phyloP scores from a whole-genome alignment of 305 asterid species.

The Solanum hybrid region DNA sequence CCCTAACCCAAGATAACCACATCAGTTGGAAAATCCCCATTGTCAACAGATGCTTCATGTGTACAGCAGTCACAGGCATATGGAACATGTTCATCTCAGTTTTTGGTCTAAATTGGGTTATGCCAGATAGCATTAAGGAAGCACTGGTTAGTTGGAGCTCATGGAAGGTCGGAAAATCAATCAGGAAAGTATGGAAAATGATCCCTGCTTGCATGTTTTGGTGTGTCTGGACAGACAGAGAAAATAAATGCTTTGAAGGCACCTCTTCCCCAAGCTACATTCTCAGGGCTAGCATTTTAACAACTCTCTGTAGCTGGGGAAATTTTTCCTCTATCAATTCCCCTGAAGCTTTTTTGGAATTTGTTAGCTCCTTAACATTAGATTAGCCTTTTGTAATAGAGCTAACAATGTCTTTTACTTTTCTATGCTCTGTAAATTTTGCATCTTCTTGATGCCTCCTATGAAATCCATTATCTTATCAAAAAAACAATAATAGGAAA shows the following conservation, averaged over 20 bases:
- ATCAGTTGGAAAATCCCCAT: neutral
- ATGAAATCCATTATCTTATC: neutral
- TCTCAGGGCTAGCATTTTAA: neutral
- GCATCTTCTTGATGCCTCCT: neutral
- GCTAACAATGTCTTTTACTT: neutral
- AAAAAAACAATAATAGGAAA: neutral
- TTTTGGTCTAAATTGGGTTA: neutral
- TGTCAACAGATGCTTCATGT: neutral
- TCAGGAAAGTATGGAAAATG: neutral
- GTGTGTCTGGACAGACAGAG: neutral
- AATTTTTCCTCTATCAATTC: neutral
- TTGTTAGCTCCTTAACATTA: neutral
- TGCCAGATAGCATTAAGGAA: neutral
- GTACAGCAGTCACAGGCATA: neutral
- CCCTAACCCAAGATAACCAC: neutral
- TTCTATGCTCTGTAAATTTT: neutral
- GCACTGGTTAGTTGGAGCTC: neutral
- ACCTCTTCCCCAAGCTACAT: neutral
- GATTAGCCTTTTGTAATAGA: neutral
- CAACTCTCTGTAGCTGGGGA: neutral
- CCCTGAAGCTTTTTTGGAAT: neutral
- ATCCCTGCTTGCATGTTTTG: neutral
- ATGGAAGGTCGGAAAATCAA: neutral
- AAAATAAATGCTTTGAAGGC: neutral
- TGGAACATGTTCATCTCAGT: neutral